These are phyloP conservation scores for Paecilomyces niveus DNA, from an alignment of 2,329 filamentous ascomycete genomes.

Conservation along the genomic window DNA sequence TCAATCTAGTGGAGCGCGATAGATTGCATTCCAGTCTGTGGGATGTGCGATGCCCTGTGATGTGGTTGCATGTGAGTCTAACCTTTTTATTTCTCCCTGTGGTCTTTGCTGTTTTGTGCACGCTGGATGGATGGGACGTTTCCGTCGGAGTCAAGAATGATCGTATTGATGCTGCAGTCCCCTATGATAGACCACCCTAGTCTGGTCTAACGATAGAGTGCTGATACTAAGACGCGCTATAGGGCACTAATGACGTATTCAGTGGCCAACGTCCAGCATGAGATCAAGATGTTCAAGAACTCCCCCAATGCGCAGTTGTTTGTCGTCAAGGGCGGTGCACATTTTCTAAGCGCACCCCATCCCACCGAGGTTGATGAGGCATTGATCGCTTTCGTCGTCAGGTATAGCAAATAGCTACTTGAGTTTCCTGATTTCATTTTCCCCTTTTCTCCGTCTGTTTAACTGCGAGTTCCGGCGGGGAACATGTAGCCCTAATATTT, in stretches of 20 bases:
- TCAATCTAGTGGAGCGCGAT: slow-evolving; percentile 44
- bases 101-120: slow-evolving; percentile 31
- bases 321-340: slow-evolving; percentile 40
- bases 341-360: slow-evolving; percentile 44
- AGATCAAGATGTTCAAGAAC: slow-evolving; percentile 43
- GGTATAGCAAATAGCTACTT: slow-evolving; percentile 9
- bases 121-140: no score
- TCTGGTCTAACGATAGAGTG: slow-evolving; percentile 8
- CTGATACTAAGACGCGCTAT: slow-evolving; percentile 14
- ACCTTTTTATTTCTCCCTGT: slow-evolving; percentile 1
- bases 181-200: neutral
- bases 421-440: neutral
- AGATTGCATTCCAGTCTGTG: slow-evolving; percentile 38
- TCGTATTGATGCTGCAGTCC: slow-evolving; percentile 22
- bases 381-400: slow-evolving; percentile 17
- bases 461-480: no score
- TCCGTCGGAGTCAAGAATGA: slow-evolving; percentile 12
- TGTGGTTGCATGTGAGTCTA: slow-evolving; percentile 41
- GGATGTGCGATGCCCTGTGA: slow-evolving; percentile 45
- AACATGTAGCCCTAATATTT: no score
- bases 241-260: slow-evolving; percentile 15
- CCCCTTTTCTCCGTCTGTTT: neutral
- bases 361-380: slow-evolving; percentile 35
- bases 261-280: slow-evolving; percentile 23
- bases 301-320: slow-evolving; percentile 37